phyloP scores from a whole-genome alignment of 73 alveolate genomes.

The Diophrys sp. region DNA sequence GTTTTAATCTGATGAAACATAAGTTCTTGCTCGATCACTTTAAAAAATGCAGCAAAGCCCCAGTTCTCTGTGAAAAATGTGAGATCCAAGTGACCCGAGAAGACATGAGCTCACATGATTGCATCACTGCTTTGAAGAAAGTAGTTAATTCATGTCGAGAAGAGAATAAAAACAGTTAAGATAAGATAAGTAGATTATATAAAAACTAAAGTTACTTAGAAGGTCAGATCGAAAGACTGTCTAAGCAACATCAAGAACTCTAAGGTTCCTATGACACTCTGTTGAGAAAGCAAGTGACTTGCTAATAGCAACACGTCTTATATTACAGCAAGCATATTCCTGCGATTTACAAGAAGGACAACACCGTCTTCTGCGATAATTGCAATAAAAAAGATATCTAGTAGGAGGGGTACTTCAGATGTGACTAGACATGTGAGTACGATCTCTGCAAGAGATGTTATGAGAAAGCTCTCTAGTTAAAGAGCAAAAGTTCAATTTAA shows the following conservation, averaged over 20 bases:
- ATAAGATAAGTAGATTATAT: not conserved
- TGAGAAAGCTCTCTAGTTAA: not conserved
- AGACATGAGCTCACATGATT: not conserved
- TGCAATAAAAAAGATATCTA: not conserved
- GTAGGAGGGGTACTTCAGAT: not conserved
- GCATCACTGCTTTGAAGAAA: not conserved
- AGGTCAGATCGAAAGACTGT: not conserved
- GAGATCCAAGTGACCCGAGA: not conserved
- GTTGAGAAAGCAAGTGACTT: not conserved
- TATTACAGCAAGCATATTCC: not conserved
- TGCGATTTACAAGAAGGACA: not conserved
- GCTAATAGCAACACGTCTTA: not conserved
- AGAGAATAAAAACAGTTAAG: not conserved
- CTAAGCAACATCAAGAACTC: not conserved
- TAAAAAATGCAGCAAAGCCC: not conserved
- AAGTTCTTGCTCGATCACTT: not conserved
- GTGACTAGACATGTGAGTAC: not conserved
- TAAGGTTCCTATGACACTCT: not conserved
- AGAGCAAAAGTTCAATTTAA: not conserved
- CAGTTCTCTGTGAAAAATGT: not conserved
- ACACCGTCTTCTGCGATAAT: not conserved
- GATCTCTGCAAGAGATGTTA: not conserved
- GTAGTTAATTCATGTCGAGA: not conserved
- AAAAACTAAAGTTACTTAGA: not conserved
- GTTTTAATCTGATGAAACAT: not conserved